phyloP scores from a whole-genome alignment of 139 green algal species.

The Pseudopediastrum boryanum region DNA sequence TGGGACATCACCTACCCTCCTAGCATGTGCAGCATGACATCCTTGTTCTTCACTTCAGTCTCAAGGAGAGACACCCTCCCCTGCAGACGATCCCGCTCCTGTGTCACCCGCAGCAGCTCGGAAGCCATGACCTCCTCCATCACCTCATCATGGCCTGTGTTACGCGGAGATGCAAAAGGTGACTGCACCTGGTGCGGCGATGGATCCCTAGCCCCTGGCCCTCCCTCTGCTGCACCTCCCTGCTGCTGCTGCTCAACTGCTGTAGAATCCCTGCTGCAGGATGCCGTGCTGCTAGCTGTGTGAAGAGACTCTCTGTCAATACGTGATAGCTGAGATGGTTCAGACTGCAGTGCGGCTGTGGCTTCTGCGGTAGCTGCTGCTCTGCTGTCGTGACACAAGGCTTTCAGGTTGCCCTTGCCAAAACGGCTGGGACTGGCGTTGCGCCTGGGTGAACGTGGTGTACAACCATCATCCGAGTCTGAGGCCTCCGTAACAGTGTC shows the following conservation, averaged over 20 bases:
- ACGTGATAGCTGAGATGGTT: conserved; percentile 3
- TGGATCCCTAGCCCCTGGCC: not conserved
- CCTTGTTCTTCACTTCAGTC: conserved; percentile 23
- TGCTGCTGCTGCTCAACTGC: not conserved
- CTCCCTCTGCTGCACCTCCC: not conserved
- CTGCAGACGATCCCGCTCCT: conserved; percentile 5
- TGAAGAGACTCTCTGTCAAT: not conserved
- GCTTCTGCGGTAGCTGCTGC: not conserved
- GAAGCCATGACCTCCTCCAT: conserved; percentile 12
- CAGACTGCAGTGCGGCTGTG: not conserved
- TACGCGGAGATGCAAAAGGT: not conserved
- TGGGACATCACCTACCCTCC: conserved; percentile 12
- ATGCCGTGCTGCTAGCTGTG: not conserved
- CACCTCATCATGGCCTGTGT: not conserved
- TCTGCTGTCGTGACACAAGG: not conserved
- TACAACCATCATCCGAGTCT: no score
- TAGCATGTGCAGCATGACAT: conserved; percentile 9
- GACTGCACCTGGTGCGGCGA: not conserved
- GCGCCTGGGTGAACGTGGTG: no score
- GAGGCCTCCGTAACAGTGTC: no score
- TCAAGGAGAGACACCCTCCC: conserved; percentile 4
- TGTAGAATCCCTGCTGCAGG: not conserved
- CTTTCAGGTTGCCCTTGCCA: conserved; percentile 32
- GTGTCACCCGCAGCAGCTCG: conserved; percentile 29
- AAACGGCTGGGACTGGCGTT: no score